phyloP scores from a whole-genome alignment of 345 rosid species.

The Adansonia digitata region DNA sequence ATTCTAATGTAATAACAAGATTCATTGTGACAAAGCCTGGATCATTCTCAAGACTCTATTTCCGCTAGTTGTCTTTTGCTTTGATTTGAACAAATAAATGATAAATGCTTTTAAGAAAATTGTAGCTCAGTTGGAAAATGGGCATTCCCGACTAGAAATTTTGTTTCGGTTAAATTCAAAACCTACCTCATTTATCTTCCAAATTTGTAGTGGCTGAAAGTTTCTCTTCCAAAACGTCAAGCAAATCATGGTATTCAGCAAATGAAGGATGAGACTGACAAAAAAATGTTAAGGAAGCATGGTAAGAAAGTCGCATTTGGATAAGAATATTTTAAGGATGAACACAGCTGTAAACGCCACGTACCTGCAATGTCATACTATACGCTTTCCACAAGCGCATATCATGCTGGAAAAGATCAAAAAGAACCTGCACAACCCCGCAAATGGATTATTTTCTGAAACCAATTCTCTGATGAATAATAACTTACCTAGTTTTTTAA shows the following conservation, averaged over 20 bases:
- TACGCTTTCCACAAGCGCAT: constrained; percentile 84
- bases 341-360: neutral
- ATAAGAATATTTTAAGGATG: neutral
- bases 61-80: neutral
- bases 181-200: constrained; percentile 14
- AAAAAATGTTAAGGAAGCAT: neutral
- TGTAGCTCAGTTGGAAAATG: neutral
- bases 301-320: neutral
- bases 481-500: neutral
- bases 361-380: constrained; percentile 68
- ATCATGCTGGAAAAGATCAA: constrained; percentile 78
- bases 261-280: constrained; percentile 62
- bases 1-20: neutral
- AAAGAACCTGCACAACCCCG: constrained; percentile 56
- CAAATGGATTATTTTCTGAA: neutral
- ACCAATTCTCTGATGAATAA: neutral
- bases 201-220: constrained; percentile 36
- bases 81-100: neutral
- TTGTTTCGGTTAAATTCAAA: constrained; percentile 12
- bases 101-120: neutral
- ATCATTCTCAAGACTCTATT: neutral
- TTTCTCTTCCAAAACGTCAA: constrained; percentile 52
- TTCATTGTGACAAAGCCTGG: neutral
- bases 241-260: constrained; percentile 70
- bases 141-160: neutral